These are phyloP conservation scores for Krasilnikovozyma curviuscula DNA, from an alignment of 768 basidiomycete species.

Conservation along the genomic window DNA sequence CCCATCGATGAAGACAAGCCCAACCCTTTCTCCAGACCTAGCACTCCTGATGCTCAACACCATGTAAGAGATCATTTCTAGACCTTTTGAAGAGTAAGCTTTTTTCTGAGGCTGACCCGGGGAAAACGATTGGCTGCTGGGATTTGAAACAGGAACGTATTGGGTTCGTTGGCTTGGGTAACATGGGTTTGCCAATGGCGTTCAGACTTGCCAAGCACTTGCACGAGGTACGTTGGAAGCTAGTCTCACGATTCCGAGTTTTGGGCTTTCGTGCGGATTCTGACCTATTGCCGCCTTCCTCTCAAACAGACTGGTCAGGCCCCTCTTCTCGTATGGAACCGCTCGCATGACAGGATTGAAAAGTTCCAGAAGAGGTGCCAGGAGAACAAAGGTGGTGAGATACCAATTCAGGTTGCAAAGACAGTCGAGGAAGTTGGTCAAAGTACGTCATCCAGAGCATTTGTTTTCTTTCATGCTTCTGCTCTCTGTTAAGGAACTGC, in stretches of 20 bases:
- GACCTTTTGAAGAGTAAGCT: too few species aligned
- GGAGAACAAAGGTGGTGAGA: constrained; percentile 39
- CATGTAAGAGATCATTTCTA: too few species aligned
- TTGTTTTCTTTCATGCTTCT: not conserved
- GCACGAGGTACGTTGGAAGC: not conserved
- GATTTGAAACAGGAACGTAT: constrained; percentile 31
- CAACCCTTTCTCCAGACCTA: too few species aligned
- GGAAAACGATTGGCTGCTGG: too few species aligned
- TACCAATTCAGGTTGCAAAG: constrained; percentile 38
- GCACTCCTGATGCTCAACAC: too few species aligned
- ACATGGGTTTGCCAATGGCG: constrained; percentile 17
- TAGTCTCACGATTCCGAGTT: not conserved
- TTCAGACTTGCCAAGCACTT: constrained; percentile 37
- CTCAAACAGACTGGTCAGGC: constrained; percentile 27
- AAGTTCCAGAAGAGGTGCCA: constrained; percentile 31
- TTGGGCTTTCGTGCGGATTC: not conserved
- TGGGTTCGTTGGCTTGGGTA: constrained; percentile 32
- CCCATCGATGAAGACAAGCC: too few species aligned
- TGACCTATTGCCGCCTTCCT: constrained; percentile 17
- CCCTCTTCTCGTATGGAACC: constrained; percentile 57
- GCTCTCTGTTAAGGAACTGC: not conserved
- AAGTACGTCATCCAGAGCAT: constrained; percentile 15
- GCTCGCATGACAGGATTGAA: constrained; percentile 29
- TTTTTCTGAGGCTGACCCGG: too few species aligned
- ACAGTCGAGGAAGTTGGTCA: constrained; percentile 40